Percentiles rank a stretch among this genome's conserved stretches.
phyloP scores from a whole-genome alignment of 805 yeast genomes.

The Starmerella vaccinii region DNA sequence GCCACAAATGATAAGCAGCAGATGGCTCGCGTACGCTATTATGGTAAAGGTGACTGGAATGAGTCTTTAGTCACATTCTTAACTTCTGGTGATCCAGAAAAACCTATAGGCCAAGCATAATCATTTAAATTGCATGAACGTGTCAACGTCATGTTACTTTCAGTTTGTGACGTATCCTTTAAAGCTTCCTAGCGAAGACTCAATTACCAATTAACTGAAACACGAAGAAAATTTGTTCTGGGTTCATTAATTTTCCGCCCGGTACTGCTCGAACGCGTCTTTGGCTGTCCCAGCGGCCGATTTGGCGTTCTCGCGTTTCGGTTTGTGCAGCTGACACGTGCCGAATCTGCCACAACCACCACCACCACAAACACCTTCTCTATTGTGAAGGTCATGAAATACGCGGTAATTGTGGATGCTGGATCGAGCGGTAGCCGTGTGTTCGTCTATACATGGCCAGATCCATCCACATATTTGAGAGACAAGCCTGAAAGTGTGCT shows the following conservation, averaged over 20 bases:
- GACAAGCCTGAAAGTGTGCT: slow-evolving; percentile 29
- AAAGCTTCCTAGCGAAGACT: too few species aligned
- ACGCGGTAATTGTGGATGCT: slow-evolving; percentile 87
- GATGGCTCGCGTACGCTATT: slow-evolving; percentile 6
- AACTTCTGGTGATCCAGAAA: slow-evolving; percentile 9
- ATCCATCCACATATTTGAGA: slow-evolving; percentile 33
- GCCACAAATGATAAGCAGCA: slow-evolving; percentile 11
- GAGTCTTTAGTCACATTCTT: slow-evolving; percentile 12
- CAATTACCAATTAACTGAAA: too few species aligned
- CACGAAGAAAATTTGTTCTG: too few species aligned
- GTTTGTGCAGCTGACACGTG: slow-evolving; percentile 4
- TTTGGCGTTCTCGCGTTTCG: too few species aligned
- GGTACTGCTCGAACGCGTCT: not conserved
- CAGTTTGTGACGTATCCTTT: not conserved
- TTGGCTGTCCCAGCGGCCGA: not conserved
- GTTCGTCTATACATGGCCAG: slow-evolving; percentile 73
- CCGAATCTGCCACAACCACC: not conserved
- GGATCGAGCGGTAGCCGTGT: slow-evolving; percentile 93
- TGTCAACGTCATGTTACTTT: too few species aligned
- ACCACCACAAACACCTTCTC: too few species aligned
- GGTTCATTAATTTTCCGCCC: too few species aligned
- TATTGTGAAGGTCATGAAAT: slow-evolving; percentile 27
- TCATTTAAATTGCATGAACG: not conserved
- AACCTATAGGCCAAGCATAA: slow-evolving; percentile 3
- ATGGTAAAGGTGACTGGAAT: slow-evolving; percentile 20